A percentile compares a stretch with the other conserved stretches of the same genome.
Evolutionary conservation across 73 alveolate species (phyloP).

Genomic region (Uronychia setigera): DNA sequence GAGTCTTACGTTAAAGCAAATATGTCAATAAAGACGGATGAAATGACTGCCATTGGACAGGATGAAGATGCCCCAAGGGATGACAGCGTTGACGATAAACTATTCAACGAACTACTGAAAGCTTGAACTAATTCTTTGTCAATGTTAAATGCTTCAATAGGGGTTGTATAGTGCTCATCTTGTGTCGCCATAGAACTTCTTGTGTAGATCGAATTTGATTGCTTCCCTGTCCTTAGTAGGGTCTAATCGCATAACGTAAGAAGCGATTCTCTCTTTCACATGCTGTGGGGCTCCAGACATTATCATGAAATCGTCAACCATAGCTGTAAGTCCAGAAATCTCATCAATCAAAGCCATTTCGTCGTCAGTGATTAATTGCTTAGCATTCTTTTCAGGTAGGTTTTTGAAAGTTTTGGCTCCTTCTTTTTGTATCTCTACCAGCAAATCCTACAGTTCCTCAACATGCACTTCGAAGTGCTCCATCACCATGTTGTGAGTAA

Average conservation of each 20-base stretch:
- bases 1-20: neutral
- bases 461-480: conserved; percentile 70
- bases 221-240: neutral
- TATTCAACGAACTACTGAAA: neutral
- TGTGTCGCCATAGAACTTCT: conserved; percentile 16
- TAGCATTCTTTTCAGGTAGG: conserved; percentile 8
- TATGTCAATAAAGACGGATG: neutral
- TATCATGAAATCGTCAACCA: conserved; percentile 35
- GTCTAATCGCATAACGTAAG: conserved; percentile 5
- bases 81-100: neutral
- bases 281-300: conserved; percentile 26
- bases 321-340: conserved; percentile 50
- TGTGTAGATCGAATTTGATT: conserved; percentile 13
- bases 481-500: conserved; percentile 65
- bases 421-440: conserved; percentile 39
- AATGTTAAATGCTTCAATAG: neutral
- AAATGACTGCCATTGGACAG: neutral
- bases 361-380: conserved; percentile 7
- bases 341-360: conserved; percentile 63
- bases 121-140: neutral
- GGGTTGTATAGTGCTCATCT: too few relatives aligned
- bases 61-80: neutral
- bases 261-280: conserved; percentile 12
- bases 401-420: conserved; percentile 44
- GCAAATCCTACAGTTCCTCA: conserved; percentile 56